Percentiles rank a stretch among this genome's conserved stretches.
phyloP scores from a whole-genome alignment of 1,139 yeast species.

The Yamadazyma atmosphaerica region DNA sequence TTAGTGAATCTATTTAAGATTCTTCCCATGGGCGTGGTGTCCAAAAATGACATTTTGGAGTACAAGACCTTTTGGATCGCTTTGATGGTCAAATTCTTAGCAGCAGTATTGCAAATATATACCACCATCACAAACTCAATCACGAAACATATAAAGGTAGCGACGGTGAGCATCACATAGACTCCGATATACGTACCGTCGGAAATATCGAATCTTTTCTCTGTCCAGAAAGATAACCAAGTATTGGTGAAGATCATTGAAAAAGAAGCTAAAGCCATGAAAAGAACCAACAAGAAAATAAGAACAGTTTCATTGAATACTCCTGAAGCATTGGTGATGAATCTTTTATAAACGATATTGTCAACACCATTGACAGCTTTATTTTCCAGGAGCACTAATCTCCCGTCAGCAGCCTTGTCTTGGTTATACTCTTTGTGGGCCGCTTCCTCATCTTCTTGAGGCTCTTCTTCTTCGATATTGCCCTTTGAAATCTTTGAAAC shows the following conservation, averaged over 20 bases:
- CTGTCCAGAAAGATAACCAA: constrained; percentile 88
- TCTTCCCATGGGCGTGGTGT: constrained; percentile 63
- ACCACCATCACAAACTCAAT: constrained; percentile 52
- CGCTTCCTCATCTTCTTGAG: constrained; percentile 21
- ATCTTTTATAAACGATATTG: constrained; percentile 34
- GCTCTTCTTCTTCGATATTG: not conserved
- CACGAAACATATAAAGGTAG: constrained; percentile 37
- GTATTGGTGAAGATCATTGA: constrained; percentile 66
- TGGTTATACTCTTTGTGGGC: constrained; percentile 15
- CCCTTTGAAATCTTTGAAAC: constrained; percentile 13
- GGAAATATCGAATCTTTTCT: constrained; percentile 49
- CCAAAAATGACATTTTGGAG: constrained; percentile 59
- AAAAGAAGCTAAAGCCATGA: constrained; percentile 52
- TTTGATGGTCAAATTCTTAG: constrained; percentile 39
- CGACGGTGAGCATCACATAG: constrained; percentile 58
- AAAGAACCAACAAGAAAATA: constrained; percentile 14
- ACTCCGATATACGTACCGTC: constrained; percentile 70
- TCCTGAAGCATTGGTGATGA: constrained; percentile 61
- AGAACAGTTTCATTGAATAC: constrained; percentile 23
- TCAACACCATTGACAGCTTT: constrained; percentile 40
- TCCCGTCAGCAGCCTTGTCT: constrained; percentile 25
- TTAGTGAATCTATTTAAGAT: constrained; percentile 67
- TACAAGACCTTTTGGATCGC: constrained; percentile 66
- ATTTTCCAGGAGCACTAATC: constrained; percentile 29
- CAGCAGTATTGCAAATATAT: constrained; percentile 52